Evolutionary conservation across 306 rosid genomes (phyloP).

Genomic region (Cucumis cinereus): DNA sequence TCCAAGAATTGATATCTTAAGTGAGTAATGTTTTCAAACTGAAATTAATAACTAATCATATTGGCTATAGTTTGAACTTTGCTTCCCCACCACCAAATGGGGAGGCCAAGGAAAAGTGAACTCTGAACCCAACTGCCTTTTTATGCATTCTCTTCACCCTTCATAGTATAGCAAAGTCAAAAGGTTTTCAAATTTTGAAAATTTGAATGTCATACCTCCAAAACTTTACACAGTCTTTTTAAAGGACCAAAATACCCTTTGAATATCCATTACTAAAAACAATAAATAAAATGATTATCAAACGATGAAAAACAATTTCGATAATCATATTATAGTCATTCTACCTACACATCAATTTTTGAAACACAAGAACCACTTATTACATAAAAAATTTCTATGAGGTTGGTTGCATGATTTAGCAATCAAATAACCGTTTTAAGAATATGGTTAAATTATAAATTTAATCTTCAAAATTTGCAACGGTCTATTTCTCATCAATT

Average conservation of each 20-base stretch:
- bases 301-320: no score
- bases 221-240: neutral
- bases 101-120: neutral
- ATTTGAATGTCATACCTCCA: conserved; percentile 5
- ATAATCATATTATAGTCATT: neutral
- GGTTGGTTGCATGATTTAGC: no score
- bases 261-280: neutral
- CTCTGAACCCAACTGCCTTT: neutral
- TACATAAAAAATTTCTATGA: no score
- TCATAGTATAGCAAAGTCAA: neutral
- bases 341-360: neutral
- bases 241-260: neutral
- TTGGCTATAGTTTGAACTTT: neutral
- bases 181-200: neutral
- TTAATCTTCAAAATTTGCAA: no score
- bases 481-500: no score
- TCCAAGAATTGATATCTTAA: neutral
- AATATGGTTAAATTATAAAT: no score
- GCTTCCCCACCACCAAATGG: neutral
- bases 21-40: neutral
- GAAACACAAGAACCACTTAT: no score
- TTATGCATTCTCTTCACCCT: neutral
- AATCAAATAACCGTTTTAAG: no score
- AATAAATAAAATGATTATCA: no score
- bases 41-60: no score